These are phyloP conservation scores for Macrocybe sp. DNA, from an alignment of 1,284 basidiomycete genomes.

Conservation along the genomic window DNA sequence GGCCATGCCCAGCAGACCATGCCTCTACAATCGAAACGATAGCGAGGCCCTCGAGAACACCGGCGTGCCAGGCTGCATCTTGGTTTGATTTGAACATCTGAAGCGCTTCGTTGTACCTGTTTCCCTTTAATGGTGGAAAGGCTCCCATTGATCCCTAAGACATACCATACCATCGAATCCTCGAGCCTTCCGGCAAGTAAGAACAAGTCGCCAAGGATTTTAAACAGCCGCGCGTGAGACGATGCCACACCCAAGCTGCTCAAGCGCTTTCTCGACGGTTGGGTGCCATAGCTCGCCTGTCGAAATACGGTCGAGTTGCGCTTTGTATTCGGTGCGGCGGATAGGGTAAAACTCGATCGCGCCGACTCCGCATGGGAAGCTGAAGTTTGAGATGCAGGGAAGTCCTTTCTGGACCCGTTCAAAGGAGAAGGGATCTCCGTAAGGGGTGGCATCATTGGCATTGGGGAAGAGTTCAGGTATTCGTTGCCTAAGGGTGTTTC, in stretches of 20 bases:
- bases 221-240: slow-evolving; percentile 76
- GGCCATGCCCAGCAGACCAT: slow-evolving; percentile 73
- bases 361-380: slow-evolving; percentile 57
- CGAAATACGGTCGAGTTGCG: slow-evolving; percentile 53
- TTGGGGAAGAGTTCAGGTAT: slow-evolving; percentile 60
- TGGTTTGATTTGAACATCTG: slow-evolving; percentile 64
- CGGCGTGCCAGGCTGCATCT: slow-evolving; percentile 85
- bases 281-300: slow-evolving; percentile 42
- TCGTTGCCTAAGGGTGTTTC: slow-evolving; percentile 74
- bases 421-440: slow-evolving; percentile 56
- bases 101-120: slow-evolving; percentile 82
- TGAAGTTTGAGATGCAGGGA: slow-evolving; percentile 41
- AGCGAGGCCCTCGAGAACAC: slow-evolving; percentile 79
- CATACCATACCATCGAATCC: slow-evolving; percentile 78
- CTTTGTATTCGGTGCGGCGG: slow-evolving; percentile 39
- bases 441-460: slow-evolving; percentile 54
- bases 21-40: slow-evolving; percentile 75
- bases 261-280: slow-evolving; percentile 50
- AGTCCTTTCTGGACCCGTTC: slow-evolving; percentile 39
- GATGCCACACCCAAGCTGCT: slow-evolving; percentile 63
- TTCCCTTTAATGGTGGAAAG: slow-evolving; percentile 16
- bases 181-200: slow-evolving; percentile 76
- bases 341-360: slow-evolving; percentile 33
- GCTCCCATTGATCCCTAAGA: slow-evolving; percentile 7
- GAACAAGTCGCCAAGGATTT: slow-evolving; percentile 87